Evolutionary conservation across 192 early-diverging fungal species (phyloP).

Genomic region (Fimicolochytrium jonesii): DNA sequence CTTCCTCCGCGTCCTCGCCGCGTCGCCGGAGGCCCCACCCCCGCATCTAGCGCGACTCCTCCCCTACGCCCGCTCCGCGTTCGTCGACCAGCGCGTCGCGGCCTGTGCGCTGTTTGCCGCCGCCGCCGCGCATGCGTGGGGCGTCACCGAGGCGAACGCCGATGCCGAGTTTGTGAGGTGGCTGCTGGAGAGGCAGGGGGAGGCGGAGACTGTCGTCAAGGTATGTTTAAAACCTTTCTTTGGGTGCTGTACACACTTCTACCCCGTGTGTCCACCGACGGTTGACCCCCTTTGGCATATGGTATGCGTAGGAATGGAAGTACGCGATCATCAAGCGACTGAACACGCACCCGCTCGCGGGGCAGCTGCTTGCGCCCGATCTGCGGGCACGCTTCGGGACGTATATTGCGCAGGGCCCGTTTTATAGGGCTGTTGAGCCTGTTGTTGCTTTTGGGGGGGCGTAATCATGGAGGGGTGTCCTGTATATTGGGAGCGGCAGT

Average conservation of each 20-base stretch:
- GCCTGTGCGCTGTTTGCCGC: neutral
- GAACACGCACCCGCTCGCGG: neutral
- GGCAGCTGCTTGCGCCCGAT: neutral
- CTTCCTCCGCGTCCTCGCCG: too few relatives aligned
- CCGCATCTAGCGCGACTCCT: too few relatives aligned
- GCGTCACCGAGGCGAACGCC: neutral
- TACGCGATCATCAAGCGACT: neutral
- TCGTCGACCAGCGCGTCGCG: slow-evolving; percentile 3
- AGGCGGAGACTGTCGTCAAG: neutral
- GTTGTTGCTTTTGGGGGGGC: slow-evolving; percentile 3
- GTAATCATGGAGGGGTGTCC: too few relatives aligned
- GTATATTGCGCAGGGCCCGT: slow-evolving; percentile 1
- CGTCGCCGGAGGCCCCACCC: too few relatives aligned
- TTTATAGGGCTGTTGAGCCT: neutral
- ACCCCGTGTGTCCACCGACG: too few relatives aligned
- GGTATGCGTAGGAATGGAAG: neutral
- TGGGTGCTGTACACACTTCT: too few relatives aligned
- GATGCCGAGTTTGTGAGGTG: neutral
- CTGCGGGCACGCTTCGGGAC: neutral
- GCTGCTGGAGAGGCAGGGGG: neutral
- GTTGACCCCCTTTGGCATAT: neutral
- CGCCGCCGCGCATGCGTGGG: slow-evolving; percentile 2
- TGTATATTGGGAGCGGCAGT: too few relatives aligned
- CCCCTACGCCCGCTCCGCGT: slow-evolving; percentile 1
- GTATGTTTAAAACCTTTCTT: too few relatives aligned